Percentiles rank a stretch among this genome's conserved stretches.
These are phyloP conservation scores for Camellia japonica DNA, from an alignment of 148 eudicot genomes.

Conservation along the genomic window DNA sequence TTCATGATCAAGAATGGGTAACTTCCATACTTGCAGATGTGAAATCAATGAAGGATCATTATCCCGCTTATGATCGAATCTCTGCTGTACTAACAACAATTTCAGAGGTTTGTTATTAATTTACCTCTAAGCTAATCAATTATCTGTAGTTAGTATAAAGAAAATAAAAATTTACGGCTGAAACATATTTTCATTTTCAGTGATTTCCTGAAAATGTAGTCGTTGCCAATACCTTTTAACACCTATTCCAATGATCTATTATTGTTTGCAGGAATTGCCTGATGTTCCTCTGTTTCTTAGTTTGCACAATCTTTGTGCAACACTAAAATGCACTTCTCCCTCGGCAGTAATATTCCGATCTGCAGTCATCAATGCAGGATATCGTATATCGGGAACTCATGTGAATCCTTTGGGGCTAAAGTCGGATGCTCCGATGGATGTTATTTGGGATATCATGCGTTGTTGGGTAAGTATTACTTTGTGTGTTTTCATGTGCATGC, in stretches of 20 bases:
- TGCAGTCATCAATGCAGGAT: constrained; percentile 94
- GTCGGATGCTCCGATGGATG: constrained; percentile 97
- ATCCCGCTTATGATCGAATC: constrained; percentile 82
- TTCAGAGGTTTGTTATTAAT: constrained; percentile 63
- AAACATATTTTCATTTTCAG: neutral
- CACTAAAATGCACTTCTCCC: constrained; percentile 93
- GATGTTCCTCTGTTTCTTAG: constrained; percentile 89
- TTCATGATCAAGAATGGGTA: constrained; percentile 96
- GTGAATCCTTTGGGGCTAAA: constrained; percentile 78
- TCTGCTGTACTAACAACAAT: constrained; percentile 77
- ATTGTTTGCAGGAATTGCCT: constrained; percentile 70
- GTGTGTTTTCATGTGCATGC: neutral
- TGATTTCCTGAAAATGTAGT: neutral
- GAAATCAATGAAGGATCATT: constrained; percentile 61
- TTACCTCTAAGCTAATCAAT: neutral
- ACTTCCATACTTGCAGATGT: constrained; percentile 74
- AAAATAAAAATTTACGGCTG: neutral
- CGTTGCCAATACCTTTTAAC: neutral
- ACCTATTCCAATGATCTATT: neutral
- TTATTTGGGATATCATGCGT: constrained; percentile 98
- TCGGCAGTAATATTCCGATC: constrained; percentile 90
- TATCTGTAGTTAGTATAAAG: neutral
- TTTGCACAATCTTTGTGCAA: constrained; percentile 86
- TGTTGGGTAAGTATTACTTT: constrained; percentile 66
- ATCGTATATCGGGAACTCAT: constrained; percentile 92